Evolutionary conservation across 441 rosid genomes (phyloP).

Genomic region (Viola pubescens): DNA sequence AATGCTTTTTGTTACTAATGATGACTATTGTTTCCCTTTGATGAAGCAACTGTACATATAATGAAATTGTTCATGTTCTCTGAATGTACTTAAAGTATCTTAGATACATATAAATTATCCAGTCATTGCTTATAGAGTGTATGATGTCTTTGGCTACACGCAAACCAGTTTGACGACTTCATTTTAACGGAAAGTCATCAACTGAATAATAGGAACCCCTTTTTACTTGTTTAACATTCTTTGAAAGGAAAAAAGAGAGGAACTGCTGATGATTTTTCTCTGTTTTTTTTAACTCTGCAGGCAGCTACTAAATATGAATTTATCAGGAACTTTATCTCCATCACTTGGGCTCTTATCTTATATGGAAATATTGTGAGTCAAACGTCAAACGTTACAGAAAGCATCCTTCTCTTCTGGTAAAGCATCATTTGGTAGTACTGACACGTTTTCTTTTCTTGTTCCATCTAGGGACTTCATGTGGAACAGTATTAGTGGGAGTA

Average conservation of each 20-base stretch:
- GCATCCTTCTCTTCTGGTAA: conserved; percentile 1
- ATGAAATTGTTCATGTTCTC: too few species aligned
- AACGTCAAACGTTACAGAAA: conserved; percentile 12
- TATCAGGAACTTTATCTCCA: conserved; percentile 73
- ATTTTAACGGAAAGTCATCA: too few species aligned
- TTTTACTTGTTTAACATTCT: too few species aligned
- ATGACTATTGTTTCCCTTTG: too few species aligned
- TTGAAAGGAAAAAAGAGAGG: background rate
- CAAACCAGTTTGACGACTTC: too few species aligned
- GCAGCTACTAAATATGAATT: conserved; percentile 66
- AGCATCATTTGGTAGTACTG: conserved; percentile 14
- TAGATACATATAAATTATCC: too few species aligned
- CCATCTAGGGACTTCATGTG: conserved; percentile 84
- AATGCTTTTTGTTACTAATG: too few species aligned
- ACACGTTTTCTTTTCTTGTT: conserved; percentile 14
- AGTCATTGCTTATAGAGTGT: too few species aligned
- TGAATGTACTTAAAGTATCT: too few species aligned
- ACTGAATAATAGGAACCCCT: too few species aligned
- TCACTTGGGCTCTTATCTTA: conserved; percentile 61
- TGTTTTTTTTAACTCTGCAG: conserved; percentile 33
- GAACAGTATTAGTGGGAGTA: conserved; percentile 69
- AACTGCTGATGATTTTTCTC: background rate
- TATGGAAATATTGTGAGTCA: conserved; percentile 56
- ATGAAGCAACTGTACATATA: too few species aligned
- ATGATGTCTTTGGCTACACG: too few species aligned